phyloP scores from a whole-genome alignment of 208 protist species.

The Herpetomonas tarakana region DNA sequence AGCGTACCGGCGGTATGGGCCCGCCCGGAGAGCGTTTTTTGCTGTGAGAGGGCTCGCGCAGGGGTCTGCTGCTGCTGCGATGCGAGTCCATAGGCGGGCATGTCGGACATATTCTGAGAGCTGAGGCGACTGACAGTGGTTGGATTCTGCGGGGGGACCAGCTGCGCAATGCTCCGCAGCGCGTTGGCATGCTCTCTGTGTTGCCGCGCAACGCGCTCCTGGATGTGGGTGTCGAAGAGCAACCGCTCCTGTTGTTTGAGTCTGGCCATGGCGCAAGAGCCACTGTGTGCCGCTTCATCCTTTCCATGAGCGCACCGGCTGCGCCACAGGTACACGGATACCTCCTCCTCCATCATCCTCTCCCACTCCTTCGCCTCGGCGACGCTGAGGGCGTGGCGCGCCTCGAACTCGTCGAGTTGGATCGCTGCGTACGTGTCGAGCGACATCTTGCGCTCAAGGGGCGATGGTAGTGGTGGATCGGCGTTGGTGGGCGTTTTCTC shows the following conservation, averaged over 20 bases:
- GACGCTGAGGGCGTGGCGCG: constrained; percentile 11
- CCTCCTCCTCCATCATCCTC: constrained; percentile 17
- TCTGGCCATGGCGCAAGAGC: background rate
- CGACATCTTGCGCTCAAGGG: background rate
- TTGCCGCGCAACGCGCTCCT: constrained; percentile 3
- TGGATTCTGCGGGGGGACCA: background rate
- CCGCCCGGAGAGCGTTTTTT: too few relatives aligned
- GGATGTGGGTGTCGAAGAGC: background rate
- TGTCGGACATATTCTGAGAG: background rate
- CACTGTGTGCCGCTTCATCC: background rate
- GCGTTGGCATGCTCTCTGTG: constrained; percentile 8
- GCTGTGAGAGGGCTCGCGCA: too few relatives aligned
- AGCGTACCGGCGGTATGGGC: too few relatives aligned
- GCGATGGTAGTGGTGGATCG: background rate
- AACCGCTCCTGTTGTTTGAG: background rate
- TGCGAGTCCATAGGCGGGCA: background rate
- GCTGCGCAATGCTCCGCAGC: constrained; percentile 6
- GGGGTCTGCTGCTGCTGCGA: too few relatives aligned
- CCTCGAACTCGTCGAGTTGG: constrained; percentile 19
- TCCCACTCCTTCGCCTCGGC: constrained; percentile 12
- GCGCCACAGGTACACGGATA: constrained; percentile 15
- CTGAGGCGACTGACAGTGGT: background rate
- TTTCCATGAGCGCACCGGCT: constrained; percentile 2
- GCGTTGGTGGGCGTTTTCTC: background rate
- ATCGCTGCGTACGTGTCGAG: constrained; percentile 5